Percentiles rank a stretch among this genome's conserved stretches.
Evolutionary conservation across 768 basidiomycete genomes (phyloP).

Genomic region (Hygrophorus pudorinus): DNA sequence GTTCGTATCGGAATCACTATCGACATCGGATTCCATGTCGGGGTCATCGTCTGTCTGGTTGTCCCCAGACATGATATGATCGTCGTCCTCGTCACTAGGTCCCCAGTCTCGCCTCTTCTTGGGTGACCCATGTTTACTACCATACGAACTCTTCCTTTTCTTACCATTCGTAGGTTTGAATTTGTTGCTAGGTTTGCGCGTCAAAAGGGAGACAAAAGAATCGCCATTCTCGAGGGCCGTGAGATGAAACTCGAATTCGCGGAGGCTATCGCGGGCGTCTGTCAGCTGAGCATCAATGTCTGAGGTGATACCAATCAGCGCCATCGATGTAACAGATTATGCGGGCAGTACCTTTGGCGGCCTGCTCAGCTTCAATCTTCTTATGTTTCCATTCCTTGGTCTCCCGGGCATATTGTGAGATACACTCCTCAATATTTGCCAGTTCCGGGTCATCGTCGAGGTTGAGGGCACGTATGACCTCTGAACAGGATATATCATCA

Average conservation of each 20-base stretch:
- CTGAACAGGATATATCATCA: constrained; percentile 53
- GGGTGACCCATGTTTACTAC: constrained; percentile 29
- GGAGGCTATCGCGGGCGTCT: constrained; percentile 22
- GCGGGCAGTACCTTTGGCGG: constrained; percentile 29
- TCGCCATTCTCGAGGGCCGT: constrained; percentile 36
- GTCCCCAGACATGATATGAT: constrained; percentile 17
- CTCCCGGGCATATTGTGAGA: constrained; percentile 27
- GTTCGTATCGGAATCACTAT: constrained; percentile 16
- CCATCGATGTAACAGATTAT: not conserved
- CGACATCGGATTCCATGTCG: constrained; percentile 17
- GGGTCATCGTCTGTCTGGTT: constrained; percentile 14
- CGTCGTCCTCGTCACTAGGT: constrained; percentile 28
- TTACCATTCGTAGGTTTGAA: constrained; percentile 23
- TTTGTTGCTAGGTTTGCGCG: constrained; percentile 20
- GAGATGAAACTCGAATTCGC: constrained; percentile 36
- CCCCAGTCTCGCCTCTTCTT: constrained; percentile 32
- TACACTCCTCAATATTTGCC: constrained; percentile 36
- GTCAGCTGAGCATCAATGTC: constrained; percentile 32
- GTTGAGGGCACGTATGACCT: constrained; percentile 39
- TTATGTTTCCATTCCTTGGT: constrained; percentile 28
- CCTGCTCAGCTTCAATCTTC: constrained; percentile 28
- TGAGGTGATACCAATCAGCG: constrained; percentile 14
- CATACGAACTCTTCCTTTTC: constrained; percentile 40
- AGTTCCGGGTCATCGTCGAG: constrained; percentile 45
- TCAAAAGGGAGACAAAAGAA: constrained; percentile 32